Conservation (phyloP, 805 yeast species). For the Candida oleophila region DNA sequence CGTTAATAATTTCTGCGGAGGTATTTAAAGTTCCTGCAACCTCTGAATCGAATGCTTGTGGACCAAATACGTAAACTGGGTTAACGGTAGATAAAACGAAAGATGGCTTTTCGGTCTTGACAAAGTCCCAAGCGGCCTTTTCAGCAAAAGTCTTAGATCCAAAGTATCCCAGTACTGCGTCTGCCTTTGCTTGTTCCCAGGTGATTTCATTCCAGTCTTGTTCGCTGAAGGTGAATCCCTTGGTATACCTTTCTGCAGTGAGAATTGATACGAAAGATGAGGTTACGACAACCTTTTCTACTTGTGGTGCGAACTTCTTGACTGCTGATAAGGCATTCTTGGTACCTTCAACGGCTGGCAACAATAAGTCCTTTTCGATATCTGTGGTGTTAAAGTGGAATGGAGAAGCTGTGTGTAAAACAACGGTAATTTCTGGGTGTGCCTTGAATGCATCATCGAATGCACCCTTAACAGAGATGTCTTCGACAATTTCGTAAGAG, state of each 20-base stretch:
- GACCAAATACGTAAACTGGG: slow-evolving; percentile 26
- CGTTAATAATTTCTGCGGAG: slow-evolving; percentile 24
- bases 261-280: slow-evolving; percentile 3
- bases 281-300: slow-evolving; percentile 5
- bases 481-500: slow-evolving; percentile 46
- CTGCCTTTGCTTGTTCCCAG: slow-evolving; percentile 45
- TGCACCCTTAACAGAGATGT: slow-evolving; percentile 45
- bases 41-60: slow-evolving; percentile 15
- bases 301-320: slow-evolving; percentile 35
- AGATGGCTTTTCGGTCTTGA: slow-evolving; percentile 32
- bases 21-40: slow-evolving; percentile 21
- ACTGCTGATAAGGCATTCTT: slow-evolving; percentile 51
- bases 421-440: slow-evolving; percentile 51
- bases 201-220: slow-evolving; percentile 53
- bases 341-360: slow-evolving; percentile 59
- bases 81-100: slow-evolving; percentile 38
- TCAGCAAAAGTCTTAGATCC: slow-evolving; percentile 68
- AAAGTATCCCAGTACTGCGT: slow-evolving; percentile 45
- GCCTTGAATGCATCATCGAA: slow-evolving; percentile 45
- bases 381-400: slow-evolving; percentile 44
- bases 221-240: slow-evolving; percentile 40
- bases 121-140: slow-evolving; percentile 56
- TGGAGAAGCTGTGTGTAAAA: slow-evolving; percentile 65
- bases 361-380: slow-evolving; percentile 50
- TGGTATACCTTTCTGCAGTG: slow-evolving; percentile 17